Evolutionary conservation across 2,329 filamentous ascomycete species (phyloP).

Genomic region (Ophiosphaerella korrae): DNA sequence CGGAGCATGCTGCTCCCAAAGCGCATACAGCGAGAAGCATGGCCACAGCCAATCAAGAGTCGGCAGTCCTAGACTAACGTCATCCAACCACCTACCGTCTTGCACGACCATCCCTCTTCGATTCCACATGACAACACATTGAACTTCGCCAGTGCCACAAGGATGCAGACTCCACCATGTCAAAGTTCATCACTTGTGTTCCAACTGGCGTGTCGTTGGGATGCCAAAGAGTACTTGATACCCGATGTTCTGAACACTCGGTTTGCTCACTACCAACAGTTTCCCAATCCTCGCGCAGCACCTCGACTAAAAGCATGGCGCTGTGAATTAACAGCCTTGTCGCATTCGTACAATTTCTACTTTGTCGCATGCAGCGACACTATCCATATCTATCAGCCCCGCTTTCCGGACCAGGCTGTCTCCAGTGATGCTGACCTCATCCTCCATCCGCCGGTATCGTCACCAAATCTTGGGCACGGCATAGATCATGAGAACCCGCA

Average conservation of each 20-base stretch:
- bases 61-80: too few relatives aligned
- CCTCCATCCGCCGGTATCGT: conserved; percentile 46
- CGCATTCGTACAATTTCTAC: conserved; percentile 54
- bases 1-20: not conserved
- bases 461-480: conserved; percentile 22
- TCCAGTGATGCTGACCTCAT: conserved; percentile 43
- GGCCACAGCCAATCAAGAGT: too few relatives aligned
- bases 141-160: not conserved
- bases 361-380: conserved; percentile 51
- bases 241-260: not conserved
- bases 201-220: conserved; percentile 31
- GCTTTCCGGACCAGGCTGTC: conserved; percentile 50
- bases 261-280: conserved; percentile 15
- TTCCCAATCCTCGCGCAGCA: conserved; percentile 8
- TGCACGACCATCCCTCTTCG: too few relatives aligned
- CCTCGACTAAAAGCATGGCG: conserved; percentile 45
- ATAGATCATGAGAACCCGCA: conserved; percentile 49
- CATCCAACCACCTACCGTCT: too few relatives aligned
- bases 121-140: not conserved
- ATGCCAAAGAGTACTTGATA: conserved; percentile 17
- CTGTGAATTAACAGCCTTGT: conserved; percentile 54
- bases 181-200: conserved; percentile 27
- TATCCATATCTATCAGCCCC: conserved; percentile 52
- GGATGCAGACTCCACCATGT: conserved; percentile 10
- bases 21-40: too few relatives aligned